Percentiles rank a stretch among this genome's conserved stretches.
These are phyloP conservation scores for Spiraea crenata DNA, from an alignment of 331 rosid genomes.

Conservation along the genomic window DNA sequence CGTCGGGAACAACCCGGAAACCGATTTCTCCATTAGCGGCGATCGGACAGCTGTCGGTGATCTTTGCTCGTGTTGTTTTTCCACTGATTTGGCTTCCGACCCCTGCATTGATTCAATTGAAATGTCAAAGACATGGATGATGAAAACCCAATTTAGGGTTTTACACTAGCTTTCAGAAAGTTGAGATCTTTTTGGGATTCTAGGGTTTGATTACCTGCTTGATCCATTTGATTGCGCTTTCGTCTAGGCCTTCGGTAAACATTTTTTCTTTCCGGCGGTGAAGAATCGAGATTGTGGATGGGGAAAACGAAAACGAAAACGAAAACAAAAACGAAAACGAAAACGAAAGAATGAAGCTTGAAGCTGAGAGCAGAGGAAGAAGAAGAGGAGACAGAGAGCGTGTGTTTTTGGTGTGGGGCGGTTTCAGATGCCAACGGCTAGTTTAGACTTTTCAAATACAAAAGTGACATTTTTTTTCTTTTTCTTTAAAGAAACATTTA, in stretches of 20 bases:
- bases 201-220: conserved; percentile 48
- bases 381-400: not conserved
- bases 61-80: conserved; percentile 15
- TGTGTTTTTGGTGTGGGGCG: not conserved
- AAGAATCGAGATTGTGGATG: too few relatives aligned
- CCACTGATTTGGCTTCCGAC: conserved; percentile 34
- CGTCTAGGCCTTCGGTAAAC: conserved; percentile 96
- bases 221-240: conserved; percentile 83
- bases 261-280: conserved; percentile 20
- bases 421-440: conserved; percentile 52
- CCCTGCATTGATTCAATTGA: conserved; percentile 38
- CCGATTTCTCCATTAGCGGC: conserved; percentile 53
- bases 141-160: too few relatives aligned
- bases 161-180: not conserved
- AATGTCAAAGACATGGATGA: not conserved
- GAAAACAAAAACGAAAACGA: too few relatives aligned
- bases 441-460: conserved; percentile 25
- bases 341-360: not conserved
- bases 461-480: not conserved
- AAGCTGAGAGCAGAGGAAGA: not conserved
- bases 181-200: not conserved
- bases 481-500: not conserved
- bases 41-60: conserved; percentile 35
- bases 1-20: conserved; percentile 39
- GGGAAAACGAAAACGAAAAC: not conserved